Evolutionary conservation across 805 yeast genomes (phyloP), one percentile per base, ranked within the genome.

Genomic region (Candida easanensis): DNA sequence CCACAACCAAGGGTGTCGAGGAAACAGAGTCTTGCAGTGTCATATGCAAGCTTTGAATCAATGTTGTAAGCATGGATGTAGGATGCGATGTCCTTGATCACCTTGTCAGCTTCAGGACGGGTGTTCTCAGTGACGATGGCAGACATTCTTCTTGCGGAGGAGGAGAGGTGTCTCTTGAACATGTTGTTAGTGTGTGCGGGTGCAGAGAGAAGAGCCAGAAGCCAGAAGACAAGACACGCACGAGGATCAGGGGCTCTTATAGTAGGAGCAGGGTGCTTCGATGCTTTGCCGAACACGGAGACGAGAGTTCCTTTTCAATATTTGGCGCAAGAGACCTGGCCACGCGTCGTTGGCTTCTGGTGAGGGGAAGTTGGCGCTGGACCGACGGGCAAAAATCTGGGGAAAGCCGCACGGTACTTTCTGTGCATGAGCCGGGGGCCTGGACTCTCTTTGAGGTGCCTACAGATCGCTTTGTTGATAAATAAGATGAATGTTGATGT

Each of bases 1-100:
- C 82, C 83, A 56, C 82, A 77, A 5, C 84, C 84, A 22, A 78
- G 57, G 4, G 82, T 76, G 52, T 78, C 84, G 28, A 78, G 59
- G 33, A 78, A 60, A 57, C 83, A 79, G 21, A 75, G 63, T 36
- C 71, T 69, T 1, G 83, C 83, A 9, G 84, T 78, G 44, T 74
- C 74, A 39, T 56, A 59, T 6, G 83, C 83, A 25, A 74, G 56
- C 15, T 63, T 57, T 13, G 79, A 73, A 38, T 65, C 70, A 32
- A 76, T 58, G 38, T 68, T 57, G 57, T 66, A 70, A 44, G 62
- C 50, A 58, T 77, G 81, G 19, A 76, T 70, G 53, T 78, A 78
- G 33, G 61, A 59, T 13, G 83, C 71, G 46, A 78, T 78, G 46
- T 72, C 73, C 44, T 58, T 55, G 28, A 78, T 55, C 16, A 77